Evolutionary conservation across 352 stramenopile species (phyloP), one percentile per base, ranked within the genome.

Genomic region (Globisporangium nodosum): DNA sequence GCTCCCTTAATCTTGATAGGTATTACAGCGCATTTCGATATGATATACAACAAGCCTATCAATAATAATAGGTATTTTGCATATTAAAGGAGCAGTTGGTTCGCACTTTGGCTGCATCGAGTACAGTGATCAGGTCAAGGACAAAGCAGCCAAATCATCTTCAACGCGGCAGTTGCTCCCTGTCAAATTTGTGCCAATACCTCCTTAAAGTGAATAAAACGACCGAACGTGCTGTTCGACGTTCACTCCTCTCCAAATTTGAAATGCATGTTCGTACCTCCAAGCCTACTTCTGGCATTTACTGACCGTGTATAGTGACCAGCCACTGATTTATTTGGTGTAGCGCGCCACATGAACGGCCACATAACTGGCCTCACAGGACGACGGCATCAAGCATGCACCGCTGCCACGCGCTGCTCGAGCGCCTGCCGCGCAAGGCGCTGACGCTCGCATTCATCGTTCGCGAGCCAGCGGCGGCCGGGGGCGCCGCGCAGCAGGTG

Each of bases 361-460:
- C 20, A 49, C 20, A 49, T 49, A 49, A 31, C 45, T 49, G 45
- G 24, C 24, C 24, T 27, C 24, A 27, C 24, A 27, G 24, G 24
- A 27, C 24, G 24, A 27, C 24, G 24, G 24, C 24, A 27, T 27
- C 24, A 27, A 27, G 24, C 9, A 49, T 31, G n/a, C 45, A 49
- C 11, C 42, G 18, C 42, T 24, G n/a, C 20, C 45, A 15, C 8
- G 45, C 45, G 45, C 35, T 61, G 20, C 57, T 76, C 42, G 55
- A 61, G 2, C 43, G 49, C 33, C 56, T 78, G 13, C 75, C 73
- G n/a, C 76, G 65, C 49, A 84, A 85, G 61, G 37, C 82, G 49
- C 54, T 85, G 27, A 87, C 76, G 50, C 66, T 87, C 37, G 74
- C 68, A 43, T 71, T 87, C 62, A 56, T 87, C 42, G 62, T 81